Evolutionary conservation across 306 rosid species (phyloP).

Genomic region (Begonia peltatifolia): DNA sequence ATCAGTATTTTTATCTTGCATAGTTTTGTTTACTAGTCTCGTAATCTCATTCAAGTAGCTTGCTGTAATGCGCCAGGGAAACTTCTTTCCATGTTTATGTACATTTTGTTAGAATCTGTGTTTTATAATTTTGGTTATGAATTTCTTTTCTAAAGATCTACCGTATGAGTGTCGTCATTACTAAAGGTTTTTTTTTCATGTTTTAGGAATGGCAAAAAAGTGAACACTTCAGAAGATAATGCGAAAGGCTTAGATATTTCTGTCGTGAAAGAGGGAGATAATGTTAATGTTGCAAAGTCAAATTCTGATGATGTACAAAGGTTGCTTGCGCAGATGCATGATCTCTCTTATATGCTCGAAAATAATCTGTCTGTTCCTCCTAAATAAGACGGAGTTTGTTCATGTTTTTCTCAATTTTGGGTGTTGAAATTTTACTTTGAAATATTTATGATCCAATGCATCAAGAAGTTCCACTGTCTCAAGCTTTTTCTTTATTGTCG

Average conservation of each 20-base stretch:
- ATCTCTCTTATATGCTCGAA: conserved; percentile 85
- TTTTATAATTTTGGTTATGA: no score
- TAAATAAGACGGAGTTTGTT: conserved; percentile 25
- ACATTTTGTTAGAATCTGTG: no score
- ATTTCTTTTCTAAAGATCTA: no score
- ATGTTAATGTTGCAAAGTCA: conserved; percentile 15
- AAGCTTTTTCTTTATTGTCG: not conserved
- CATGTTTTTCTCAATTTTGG: conserved; percentile 13
- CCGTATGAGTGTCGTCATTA: no score
- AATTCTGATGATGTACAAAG: conserved; percentile 34
- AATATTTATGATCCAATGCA: not conserved
- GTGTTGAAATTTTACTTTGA: not conserved
- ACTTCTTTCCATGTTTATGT: no score
- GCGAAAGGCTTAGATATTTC: conserved; percentile 15
- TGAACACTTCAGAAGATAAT: conserved; percentile 12
- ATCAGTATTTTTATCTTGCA: not conserved
- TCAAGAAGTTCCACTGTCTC: not conserved
- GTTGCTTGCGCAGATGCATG: conserved; percentile 70
- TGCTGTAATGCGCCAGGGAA: no score
- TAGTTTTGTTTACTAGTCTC: no score
- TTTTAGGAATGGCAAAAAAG: conserved; percentile 6
- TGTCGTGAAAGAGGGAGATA: not conserved
- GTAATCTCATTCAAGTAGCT: no score
- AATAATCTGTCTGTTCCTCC: conserved; percentile 51
- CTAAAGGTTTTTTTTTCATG: conserved; percentile 3